phyloP scores from a whole-genome alignment of 441 rosid species.

The Gossypium lobatum region DNA sequence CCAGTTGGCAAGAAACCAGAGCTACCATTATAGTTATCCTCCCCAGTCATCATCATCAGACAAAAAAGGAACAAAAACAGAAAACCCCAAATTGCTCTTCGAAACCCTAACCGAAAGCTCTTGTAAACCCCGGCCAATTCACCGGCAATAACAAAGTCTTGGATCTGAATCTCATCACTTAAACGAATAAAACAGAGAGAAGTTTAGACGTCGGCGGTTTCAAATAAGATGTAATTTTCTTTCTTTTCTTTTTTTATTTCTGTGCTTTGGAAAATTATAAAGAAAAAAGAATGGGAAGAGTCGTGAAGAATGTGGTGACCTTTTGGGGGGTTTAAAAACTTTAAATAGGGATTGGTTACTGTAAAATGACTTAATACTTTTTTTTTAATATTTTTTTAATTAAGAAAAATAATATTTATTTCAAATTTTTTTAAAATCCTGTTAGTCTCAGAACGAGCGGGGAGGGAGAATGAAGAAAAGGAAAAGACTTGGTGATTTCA shows the following conservation, averaged over 20 bases:
- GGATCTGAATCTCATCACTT: conserved; percentile 15
- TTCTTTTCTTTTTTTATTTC: background rate
- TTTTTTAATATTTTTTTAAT: background rate
- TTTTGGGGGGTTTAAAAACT: background rate
- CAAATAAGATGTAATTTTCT: conserved; percentile 24
- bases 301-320: conserved; percentile 12
- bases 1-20: conserved; percentile 13
- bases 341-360: conserved; percentile 27
- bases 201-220: conserved; percentile 20
- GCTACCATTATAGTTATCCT: conserved; percentile 11
- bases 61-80: conserved; percentile 1
- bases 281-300: background rate
- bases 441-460: background rate
- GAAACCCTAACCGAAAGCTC: conserved; percentile 19
- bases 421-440: background rate
- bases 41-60: conserved; percentile 42
- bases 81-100: conserved; percentile 12
- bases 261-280: background rate
- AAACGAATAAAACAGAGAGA: conserved; percentile 10
- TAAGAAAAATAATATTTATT: background rate
- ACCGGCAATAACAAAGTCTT: background rate
- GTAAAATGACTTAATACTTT: background rate
- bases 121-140: background rate
- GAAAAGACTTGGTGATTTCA: background rate
- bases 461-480: background rate